Base-by-base conservation (phyloP, 2,329 filamentous ascomycete species). In the Fusarium sp. region DNA sequence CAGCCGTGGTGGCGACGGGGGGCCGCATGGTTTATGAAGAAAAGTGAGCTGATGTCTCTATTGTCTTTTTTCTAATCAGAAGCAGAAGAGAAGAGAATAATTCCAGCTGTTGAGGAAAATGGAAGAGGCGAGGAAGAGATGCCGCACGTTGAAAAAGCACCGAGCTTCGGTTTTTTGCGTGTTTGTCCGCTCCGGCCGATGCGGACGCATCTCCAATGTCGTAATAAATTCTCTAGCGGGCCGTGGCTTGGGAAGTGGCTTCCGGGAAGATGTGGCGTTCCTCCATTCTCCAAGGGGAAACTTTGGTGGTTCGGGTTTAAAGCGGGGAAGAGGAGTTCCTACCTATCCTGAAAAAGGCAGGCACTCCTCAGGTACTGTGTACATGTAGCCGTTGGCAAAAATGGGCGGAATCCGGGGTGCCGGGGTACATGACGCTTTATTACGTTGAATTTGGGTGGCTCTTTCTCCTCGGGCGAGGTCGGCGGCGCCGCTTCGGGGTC, bases 21-120 rank as follows among this genome's bases (percentile, higher is more conserved):
- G 70, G 60, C 55, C 76, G 78, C 77, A 79, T 79, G 13, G 51
- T 64, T 46, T 39, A 50, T 36, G 18, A 15, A 39, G 11, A 51
- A 41, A 51, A 16, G 44, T 28, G 28, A 34, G 37, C 9, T 36
- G 11, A 41, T 30, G 6, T 11, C 28, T 10, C 10, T 16, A 34
- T 16, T 7, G 43, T 16, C 11, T 3, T 3, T 1, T n/a, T 28
- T 41, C 30, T 16, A 50, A 31, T 16, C 16, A 16, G 2, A 13
- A 31, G 18, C 6, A 2, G 6, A 34, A 12, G 12, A 9, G 10
- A 52, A 43, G n/a, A n/a, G n/a, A n/a, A n/a, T n/a, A n/a, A n/a
- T n/a, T n/a, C n/a, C n/a, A n/a, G n/a, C n/a, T n/a, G n/a, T n/a
- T n/a, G n/a, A n/a, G n/a, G n/a, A n/a, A 8, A 30, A 11, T 34